Percentiles rank a stretch among this genome's conserved stretches.
These are phyloP conservation scores for Solanum chacoense DNA, from an alignment of 305 asterid species.

Conservation along the genomic window DNA sequence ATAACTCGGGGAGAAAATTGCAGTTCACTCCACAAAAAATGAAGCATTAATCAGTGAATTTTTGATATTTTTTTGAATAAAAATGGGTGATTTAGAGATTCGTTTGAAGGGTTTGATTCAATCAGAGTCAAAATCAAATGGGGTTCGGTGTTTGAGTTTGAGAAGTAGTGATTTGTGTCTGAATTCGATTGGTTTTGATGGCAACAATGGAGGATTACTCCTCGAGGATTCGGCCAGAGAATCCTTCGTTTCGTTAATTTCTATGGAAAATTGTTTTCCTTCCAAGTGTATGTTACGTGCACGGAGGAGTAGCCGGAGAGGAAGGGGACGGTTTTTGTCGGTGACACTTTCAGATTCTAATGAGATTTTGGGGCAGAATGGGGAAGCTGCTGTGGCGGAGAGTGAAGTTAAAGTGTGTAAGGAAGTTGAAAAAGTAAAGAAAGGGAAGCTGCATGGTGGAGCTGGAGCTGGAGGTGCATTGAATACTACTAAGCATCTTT, in stretches of 20 bases:
- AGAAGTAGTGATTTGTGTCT: constrained; percentile 19
- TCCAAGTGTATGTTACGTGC: constrained; percentile 17
- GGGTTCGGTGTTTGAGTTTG: background rate
- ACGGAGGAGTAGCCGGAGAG: constrained; percentile 24
- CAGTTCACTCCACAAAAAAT: background rate
- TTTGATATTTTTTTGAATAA: background rate
- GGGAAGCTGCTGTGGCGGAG: constrained; percentile 25
- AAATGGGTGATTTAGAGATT: constrained; percentile 48
- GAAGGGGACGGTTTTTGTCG: constrained; percentile 31
- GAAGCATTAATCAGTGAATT: background rate
- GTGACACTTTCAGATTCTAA: constrained; percentile 42
- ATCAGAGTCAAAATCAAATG: constrained; percentile 4
- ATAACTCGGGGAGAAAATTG: background rate
- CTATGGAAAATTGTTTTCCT: constrained; percentile 8
- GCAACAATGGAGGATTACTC: constrained; percentile 50
- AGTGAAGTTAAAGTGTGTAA: constrained; percentile 17
- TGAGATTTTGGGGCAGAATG: constrained; percentile 40
- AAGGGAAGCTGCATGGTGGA: constrained; percentile 16
- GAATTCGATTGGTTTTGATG: constrained; percentile 9
- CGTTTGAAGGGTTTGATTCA: constrained; percentile 26
- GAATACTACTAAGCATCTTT: constrained; percentile 84
- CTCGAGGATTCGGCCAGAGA: constrained; percentile 51
- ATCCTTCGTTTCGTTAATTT: constrained; percentile 38
- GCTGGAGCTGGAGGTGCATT: constrained; percentile 44
- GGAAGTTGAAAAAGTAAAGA: constrained; percentile 25